Conservation (phyloP, 2,329 filamentous ascomycete genomes). For the Trichophyton benhamiae region DNA sequence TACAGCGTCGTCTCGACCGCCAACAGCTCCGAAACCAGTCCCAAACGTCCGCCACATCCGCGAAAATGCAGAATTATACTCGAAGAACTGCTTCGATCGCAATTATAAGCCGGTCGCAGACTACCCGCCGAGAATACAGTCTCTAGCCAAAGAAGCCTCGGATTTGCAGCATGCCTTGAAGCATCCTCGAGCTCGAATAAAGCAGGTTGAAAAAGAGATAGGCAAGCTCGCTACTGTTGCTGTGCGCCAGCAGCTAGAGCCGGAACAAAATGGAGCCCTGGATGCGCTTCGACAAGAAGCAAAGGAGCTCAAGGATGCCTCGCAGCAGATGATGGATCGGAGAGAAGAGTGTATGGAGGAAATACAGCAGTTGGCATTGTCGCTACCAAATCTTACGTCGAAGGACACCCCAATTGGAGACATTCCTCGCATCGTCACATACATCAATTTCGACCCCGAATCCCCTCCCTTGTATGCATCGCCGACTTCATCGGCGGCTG, state of each 20-base stretch:
- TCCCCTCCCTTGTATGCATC: constrained; percentile 24
- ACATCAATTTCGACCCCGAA: constrained; percentile 62
- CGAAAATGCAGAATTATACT: constrained; percentile 66
- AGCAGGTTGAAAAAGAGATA: constrained; percentile 33
- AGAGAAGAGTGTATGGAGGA: constrained; percentile 37
- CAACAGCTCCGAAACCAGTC: constrained; percentile 51
- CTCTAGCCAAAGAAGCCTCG: constrained; percentile 27
- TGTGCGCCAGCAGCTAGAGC: constrained; percentile 1
- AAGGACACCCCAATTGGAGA: constrained; percentile 58
- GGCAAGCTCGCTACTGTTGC: constrained; percentile 22
- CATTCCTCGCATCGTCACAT: constrained; percentile 53
- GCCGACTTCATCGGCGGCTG: constrained; percentile 9
- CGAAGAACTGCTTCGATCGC: constrained; percentile 69
- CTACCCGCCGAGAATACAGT: constrained; percentile 41
- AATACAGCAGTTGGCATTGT: constrained; percentile 61
- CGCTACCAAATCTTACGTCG: constrained; percentile 78
- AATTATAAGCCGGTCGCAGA: constrained; percentile 56
- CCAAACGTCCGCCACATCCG: constrained; percentile 86
- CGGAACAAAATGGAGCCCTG: constrained; percentile 14
- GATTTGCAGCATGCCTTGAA: constrained; percentile 31
- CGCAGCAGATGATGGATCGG: constrained; percentile 21
- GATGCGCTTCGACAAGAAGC: constrained; percentile 26
- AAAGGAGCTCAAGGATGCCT: constrained; percentile 28
- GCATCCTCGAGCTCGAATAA: constrained; percentile 31
- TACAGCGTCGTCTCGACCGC: constrained; percentile 4